Base-by-base conservation (phyloP, 345 rosid species). In the Erysimum cheiranthoides region DNA sequence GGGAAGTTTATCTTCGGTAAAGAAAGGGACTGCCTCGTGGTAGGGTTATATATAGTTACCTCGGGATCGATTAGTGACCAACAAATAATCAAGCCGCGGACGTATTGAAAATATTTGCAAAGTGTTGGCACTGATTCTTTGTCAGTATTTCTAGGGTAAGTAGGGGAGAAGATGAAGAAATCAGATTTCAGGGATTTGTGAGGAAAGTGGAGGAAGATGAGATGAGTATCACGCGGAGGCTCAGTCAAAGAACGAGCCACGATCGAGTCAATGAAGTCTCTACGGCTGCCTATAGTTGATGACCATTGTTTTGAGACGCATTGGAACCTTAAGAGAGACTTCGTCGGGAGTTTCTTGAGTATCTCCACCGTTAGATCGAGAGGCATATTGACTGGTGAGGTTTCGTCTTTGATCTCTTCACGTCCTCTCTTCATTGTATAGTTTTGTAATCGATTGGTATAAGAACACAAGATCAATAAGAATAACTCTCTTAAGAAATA, bases 321-420 rank as follows among this genome's bases (percentile, higher is more conserved):
- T 30, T 0, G 54, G 14, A 45, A 30, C 69, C 16, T 64, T 12
- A 64, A 1, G 3, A 64, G 39, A n/a, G 68, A 64, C 35, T 64
- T 64, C 4, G 54, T 2, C 1, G 54, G 54, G 3, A 64, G 40
- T 30, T 64, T 64, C 27, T 64, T 64, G 3, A 45, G 39, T 64
- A 64, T 64, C 14, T 30, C 69, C 54, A 64, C 54, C 54, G n/a
- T 16, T 64, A 64, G 10, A 31, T 64, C 54, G 3, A 64, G 8
- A 30, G 54, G 68, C 1, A 45, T 64, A n/a, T 30, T 8, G 52
- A 14, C 25, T 5, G 10, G 64, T 59, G 28, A 35, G 9, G 30
- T 58, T n/a, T 42, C 16, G n/a, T 42, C 6, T 4, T 13, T 42
- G 2, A 5, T 42, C 27, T 32, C 62, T n/a, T 9, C 13, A 13